Conservation (phyloP, 2,329 filamentous ascomycete genomes). For the Aspergillus sclerotialis region DNA sequence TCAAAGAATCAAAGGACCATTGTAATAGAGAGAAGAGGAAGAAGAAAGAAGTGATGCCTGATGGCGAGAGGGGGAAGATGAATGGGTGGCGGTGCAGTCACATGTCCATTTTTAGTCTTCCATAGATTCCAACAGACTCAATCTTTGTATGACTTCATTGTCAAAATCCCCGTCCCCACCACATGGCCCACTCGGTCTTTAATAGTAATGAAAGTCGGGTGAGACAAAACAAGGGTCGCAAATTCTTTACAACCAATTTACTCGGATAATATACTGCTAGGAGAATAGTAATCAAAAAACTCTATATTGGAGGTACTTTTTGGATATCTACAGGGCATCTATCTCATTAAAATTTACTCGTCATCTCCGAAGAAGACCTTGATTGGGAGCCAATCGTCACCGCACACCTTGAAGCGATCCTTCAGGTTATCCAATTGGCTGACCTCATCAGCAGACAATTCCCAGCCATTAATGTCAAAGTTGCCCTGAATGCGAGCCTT, state of each 20-base stretch:
- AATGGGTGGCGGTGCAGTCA: slow-evolving; percentile 18
- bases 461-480: slow-evolving; percentile 68
- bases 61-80: slow-evolving; percentile 12
- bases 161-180: no score
- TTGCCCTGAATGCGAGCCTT: slow-evolving; percentile 67
- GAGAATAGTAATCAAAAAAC: no score
- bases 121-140: no score
- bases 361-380: slow-evolving; percentile 81
- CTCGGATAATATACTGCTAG: no score
- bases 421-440: slow-evolving; percentile 59
- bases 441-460: slow-evolving; percentile 65
- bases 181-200: no score
- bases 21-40: slow-evolving; percentile 8
- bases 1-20: slow-evolving; percentile 12
- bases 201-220: no score
- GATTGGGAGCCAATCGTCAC: slow-evolving; percentile 62
- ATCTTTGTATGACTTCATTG: no score
- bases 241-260: no score
- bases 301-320: no score
- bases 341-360: slow-evolving; percentile 46
- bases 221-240: no score
- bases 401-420: slow-evolving; percentile 77
- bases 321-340: background rate
- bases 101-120: no score
- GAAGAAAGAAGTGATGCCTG: slow-evolving; percentile 19